A percentile compares a stretch with the other conserved stretches of the same genome.
phyloP scores from a whole-genome alignment of 2,329 filamentous ascomycete species.

The Epichloe typhina region DNA sequence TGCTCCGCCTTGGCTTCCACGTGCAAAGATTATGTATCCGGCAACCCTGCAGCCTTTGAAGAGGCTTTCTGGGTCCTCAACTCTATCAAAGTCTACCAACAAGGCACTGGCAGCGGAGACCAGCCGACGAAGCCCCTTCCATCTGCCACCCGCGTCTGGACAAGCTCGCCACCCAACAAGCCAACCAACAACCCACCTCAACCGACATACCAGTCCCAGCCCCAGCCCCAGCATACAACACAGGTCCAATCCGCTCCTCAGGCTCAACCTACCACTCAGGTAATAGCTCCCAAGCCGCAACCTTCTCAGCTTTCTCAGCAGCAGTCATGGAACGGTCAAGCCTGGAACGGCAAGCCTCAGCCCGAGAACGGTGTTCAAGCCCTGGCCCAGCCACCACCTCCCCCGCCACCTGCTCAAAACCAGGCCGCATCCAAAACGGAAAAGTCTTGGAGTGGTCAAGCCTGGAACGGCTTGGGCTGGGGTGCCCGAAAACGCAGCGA shows the following conservation, averaged over 20 bases:
- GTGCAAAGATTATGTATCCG: slow-evolving; percentile 59
- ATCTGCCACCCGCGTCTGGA: not conserved
- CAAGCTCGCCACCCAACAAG: not conserved
- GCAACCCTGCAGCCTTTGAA: slow-evolving; percentile 55
- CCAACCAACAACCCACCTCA: not conserved
- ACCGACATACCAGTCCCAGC: not conserved
- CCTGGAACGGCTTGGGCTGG: slow-evolving; percentile 4
- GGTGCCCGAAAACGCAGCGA: not conserved
- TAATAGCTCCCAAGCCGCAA: not conserved
- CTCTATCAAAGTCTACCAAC: slow-evolving; percentile 49
- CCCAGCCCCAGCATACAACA: not conserved
- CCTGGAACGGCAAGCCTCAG: slow-evolving; percentile 2
- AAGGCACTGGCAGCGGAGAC: slow-evolving; percentile 2
- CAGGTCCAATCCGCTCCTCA: not conserved
- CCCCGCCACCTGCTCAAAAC: not conserved
- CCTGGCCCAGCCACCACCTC: not conserved
- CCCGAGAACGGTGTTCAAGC: not conserved
- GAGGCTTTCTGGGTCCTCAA: slow-evolving; percentile 71
- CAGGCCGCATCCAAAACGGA: not conserved
- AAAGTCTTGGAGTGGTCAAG: slow-evolving; percentile 3
- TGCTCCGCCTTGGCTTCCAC: slow-evolving; percentile 48
- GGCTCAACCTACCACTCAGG: not conserved
- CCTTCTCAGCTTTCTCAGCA: not conserved
- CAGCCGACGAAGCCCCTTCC: not conserved
- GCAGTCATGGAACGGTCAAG: not conserved